Percentiles rank a stretch among this genome's conserved stretches.
These are phyloP conservation scores for Xylaria castorea DNA, from an alignment of 495 filamentous ascomycete species.

Conservation along the genomic window DNA sequence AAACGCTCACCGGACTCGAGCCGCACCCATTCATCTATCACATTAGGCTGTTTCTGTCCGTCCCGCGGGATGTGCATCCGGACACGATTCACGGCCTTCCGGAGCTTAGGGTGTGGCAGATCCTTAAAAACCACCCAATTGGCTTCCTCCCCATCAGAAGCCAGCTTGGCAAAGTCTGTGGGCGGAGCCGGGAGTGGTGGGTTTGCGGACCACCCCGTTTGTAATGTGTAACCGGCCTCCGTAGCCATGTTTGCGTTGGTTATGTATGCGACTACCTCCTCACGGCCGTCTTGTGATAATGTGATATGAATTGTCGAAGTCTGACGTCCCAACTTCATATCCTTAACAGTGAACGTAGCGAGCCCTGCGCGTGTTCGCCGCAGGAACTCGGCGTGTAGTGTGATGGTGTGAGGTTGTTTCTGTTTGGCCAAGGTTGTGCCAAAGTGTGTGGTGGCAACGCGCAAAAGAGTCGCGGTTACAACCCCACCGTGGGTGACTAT, in stretches of 20 bases:
- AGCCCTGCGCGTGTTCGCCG: conserved; percentile 69
- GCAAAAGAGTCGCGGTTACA: conserved; percentile 68
- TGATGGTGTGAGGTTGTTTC: conserved; percentile 67
- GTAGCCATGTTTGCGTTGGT: conserved; percentile 66
- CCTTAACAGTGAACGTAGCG: conserved; percentile 64
- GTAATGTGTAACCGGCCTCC: conserved; percentile 63
- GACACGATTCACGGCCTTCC: conserved; percentile 62
- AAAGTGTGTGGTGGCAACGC: conserved; percentile 68
- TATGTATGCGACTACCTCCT: conserved; percentile 71
- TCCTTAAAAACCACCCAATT: conserved; percentile 50
- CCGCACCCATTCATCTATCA: conserved; percentile 70
- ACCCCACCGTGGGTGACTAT: conserved; percentile 82
- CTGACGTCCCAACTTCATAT: conserved; percentile 73
- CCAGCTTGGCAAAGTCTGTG: conserved; percentile 48
- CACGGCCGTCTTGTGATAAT: conserved; percentile 56
- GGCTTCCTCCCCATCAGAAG: conserved; percentile 46
- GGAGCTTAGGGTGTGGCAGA: conserved; percentile 62
- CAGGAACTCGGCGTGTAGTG: conserved; percentile 74
- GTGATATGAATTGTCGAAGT: conserved; percentile 74
- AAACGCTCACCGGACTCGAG: conserved; percentile 58
- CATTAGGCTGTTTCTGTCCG: conserved; percentile 49
- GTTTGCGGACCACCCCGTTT: conserved; percentile 56
- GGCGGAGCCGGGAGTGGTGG: conserved; percentile 52
- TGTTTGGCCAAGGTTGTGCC: conserved; percentile 64
- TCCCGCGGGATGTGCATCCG: conserved; percentile 62